Percentiles rank a stretch among this genome's conserved stretches.
Evolutionary conservation across 2,329 filamentous ascomycete genomes (phyloP).

Genomic region (Phyllachora maydis): DNA sequence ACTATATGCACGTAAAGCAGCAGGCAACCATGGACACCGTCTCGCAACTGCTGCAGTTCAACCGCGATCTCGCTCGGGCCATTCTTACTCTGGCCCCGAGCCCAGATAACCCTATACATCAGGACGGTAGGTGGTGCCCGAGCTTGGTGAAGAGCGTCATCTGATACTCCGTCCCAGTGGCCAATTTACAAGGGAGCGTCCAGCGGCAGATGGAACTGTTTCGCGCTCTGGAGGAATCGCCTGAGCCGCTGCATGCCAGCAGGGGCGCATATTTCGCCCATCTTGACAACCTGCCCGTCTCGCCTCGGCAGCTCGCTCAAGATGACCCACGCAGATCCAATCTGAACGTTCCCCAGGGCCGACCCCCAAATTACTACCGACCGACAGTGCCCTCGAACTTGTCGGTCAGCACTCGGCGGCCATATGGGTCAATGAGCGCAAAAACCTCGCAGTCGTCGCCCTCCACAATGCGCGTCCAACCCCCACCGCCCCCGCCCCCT

Average conservation of each 20-base stretch:
- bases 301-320: conserved; percentile 68
- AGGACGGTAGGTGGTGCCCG: conserved; percentile 46
- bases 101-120: conserved; percentile 56
- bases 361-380: conserved; percentile 43
- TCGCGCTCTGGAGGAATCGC: conserved; percentile 37
- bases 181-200: conserved; percentile 35
- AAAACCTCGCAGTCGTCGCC: conserved; percentile 51
- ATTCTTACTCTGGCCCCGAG: conserved; percentile 55
- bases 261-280: conserved; percentile 46
- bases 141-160: conserved; percentile 3
- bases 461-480: conserved; percentile 48
- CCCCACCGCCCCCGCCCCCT: conserved; percentile 37
- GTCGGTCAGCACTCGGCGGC: conserved; percentile 51
- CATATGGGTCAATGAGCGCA: conserved; percentile 71
- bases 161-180: conserved; percentile 17
- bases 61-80: conserved; percentile 62
- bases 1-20: conserved; percentile 61
- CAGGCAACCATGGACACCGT: conserved; percentile 68
- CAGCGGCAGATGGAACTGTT: conserved; percentile 38
- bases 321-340: conserved; percentile 63
- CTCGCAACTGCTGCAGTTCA: conserved; percentile 50
- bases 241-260: conserved; percentile 43
- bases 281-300: conserved; percentile 60
- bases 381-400: conserved; percentile 68
- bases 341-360: conserved; percentile 37